Percentiles rank a stretch among this genome's conserved stretches.
Evolutionary conservation across 352 stramenopile species (phyloP).

Genomic region (Phytophthora meadii): DNA sequence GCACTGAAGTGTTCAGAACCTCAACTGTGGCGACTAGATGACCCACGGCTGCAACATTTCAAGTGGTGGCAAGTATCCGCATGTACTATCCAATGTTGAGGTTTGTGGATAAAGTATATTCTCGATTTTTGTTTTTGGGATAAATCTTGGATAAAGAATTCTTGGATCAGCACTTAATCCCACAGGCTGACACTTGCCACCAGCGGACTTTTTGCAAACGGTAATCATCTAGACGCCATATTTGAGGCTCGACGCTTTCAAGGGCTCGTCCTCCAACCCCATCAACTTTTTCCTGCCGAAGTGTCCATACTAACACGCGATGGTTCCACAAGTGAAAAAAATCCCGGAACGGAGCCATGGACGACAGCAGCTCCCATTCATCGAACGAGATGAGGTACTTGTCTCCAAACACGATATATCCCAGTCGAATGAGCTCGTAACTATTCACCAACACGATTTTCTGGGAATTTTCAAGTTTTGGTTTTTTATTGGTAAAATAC

Average conservation of each 20-base stretch:
- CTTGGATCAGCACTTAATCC: conserved; percentile 11
- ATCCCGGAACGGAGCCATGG: neutral
- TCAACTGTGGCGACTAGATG: neutral
- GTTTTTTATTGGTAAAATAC: neutral
- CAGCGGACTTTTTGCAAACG: conserved; percentile 14
- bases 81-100: neutral
- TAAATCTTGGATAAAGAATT: no score
- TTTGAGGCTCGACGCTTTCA: conserved; percentile 8
- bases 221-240: conserved; percentile 30
- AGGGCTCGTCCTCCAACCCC: conserved; percentile 4
- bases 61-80: neutral
- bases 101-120: no score
- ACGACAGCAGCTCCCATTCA: neutral
- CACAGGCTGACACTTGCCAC: conserved; percentile 22
- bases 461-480: neutral
- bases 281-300: neutral
- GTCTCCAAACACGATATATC: conserved; percentile 27
- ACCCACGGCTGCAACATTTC: neutral
- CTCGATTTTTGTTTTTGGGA: no score
- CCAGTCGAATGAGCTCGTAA: conserved; percentile 40
- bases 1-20: neutral
- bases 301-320: neutral
- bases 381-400: neutral
- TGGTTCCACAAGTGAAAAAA: neutral
- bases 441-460: conserved; percentile 16